Base-by-base conservation (phyloP, 257 asterid species). In the Plectranthus barbatus region DNA sequence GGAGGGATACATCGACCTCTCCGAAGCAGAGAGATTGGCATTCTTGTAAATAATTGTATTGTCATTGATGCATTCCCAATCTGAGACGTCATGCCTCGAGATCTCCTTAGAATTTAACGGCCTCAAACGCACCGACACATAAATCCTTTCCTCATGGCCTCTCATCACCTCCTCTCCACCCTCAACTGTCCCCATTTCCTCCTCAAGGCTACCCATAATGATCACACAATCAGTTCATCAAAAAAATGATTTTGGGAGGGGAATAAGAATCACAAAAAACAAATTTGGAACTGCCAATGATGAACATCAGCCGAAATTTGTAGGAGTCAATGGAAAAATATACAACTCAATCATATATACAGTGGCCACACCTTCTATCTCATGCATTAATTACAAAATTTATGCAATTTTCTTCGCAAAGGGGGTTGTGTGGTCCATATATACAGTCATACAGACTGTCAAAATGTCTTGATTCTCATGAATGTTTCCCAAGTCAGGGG, bases 401-500 rank as follows among this genome's bases (percentile, higher is more conserved):
- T 46, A 13, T 54, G 76, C 66, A 33, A 39, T 46, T 59, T 72
- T 29, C 50, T 15, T 29, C 52, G 52, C 29, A 24, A 55, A 33
- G 45, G 71, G 71, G 68, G 76, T 59, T 69, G 10, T 68, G 81
- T 79, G 96, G 91, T 82, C 96, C 97, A 89, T 75, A 64, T 21
- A 60, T 75, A 86, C 95, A 91, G 96, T 73, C 95, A 60, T 75
- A 86, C 95, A 91, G 96, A 75, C 95, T 91, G 96, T 84, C 94
- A 81, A 78, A 26, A 68, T 83, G 91, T 75, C 91, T 65, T 80
- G 77, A 86, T 81, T 76, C 79, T 52, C 56, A 69, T 84, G 87
- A 76, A 74, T 73, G 78, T 73, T 69, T 79, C 74, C 74, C 11
- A 73, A 56, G 64, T 62, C 24, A 20, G 47, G 74, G 79, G 65